Percentiles rank a stretch among this genome's conserved stretches.
Conservation (phyloP, 441 rosid genomes). For the Populus tomentosa region DNA sequence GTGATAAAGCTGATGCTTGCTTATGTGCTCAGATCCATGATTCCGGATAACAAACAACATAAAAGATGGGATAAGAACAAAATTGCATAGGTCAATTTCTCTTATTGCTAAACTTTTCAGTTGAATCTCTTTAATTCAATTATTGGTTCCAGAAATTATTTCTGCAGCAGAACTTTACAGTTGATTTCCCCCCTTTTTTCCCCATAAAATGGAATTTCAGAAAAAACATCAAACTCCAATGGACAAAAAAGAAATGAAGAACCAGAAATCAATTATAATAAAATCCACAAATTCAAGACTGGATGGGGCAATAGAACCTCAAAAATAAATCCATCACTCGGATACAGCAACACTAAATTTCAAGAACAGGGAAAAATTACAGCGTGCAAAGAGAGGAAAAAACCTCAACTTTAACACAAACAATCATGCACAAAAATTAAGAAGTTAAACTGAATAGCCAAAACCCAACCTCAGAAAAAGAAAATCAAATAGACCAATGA, state of each 20-base stretch:
- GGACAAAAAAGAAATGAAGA: background rate
- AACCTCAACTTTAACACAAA: background rate
- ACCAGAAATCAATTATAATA: background rate
- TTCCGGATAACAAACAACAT: background rate
- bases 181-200: background rate
- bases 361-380: background rate
- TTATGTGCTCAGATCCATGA: background rate
- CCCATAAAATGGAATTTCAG: background rate
- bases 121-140: background rate
- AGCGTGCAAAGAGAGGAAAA: background rate
- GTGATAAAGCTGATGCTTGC: background rate
- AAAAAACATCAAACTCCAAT: background rate
- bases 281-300: background rate
- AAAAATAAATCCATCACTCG: background rate
- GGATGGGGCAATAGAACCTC: background rate
- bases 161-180: background rate
- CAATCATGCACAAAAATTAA: background rate
- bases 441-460: background rate
- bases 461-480: background rate
- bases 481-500: background rate
- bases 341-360: background rate
- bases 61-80: conserved; percentile 2
- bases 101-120: background rate
- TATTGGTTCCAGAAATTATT: background rate
- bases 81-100: background rate